Evolutionary conservation across 768 basidiomycete genomes (phyloP), one percentile per base, ranked within the genome.

Genomic region (Dendrothele bispora): DNA sequence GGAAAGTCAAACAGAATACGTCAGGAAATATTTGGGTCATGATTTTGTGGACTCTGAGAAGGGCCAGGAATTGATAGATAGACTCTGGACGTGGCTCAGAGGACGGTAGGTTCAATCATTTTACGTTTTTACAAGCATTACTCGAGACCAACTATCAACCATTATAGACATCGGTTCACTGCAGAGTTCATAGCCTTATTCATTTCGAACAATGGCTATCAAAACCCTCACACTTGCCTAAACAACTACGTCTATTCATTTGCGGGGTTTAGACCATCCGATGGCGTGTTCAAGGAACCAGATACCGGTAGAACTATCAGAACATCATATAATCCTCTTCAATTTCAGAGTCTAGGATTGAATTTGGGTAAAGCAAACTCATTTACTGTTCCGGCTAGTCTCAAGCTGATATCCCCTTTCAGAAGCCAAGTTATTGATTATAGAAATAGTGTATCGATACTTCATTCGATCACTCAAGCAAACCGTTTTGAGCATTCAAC

Each of bases 21-120:
- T 77, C 32, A 32, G 59, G 40, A 68, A 65, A 46, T 75, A 71
- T 50, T 55, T 77, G 12, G 72, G 73, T 0, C 48, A 49, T 20
- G 41, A 36, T 11, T 52, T 72, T 17, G 43, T 71, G 3, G 48
- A 57, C 6, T 64, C 61, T 1, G 35, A 56, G 3, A 46, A 60
- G 1, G 71, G 72, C 6, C 46, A 48, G 15, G 55, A 71, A 26
- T 55, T 77, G 17, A 40, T 70, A 35, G 66, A 70, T 25, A 56
- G 75, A 5, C 54, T 69, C 12, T 68, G 68, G 66, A 71, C 73
- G 52, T 77, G 75, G 75, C 42, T 77, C 18, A 67, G 67, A 46
- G 75, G 75, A 40, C 66, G 75, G 74, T 75, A 30, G 10, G 61
- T 32, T 3, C 35, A 8, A n/a, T 30, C 24, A 3, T 20, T n/a